Base-by-base conservation (phyloP, 257 asterid genomes). In the Parsonsia alboflavescens region DNA sequence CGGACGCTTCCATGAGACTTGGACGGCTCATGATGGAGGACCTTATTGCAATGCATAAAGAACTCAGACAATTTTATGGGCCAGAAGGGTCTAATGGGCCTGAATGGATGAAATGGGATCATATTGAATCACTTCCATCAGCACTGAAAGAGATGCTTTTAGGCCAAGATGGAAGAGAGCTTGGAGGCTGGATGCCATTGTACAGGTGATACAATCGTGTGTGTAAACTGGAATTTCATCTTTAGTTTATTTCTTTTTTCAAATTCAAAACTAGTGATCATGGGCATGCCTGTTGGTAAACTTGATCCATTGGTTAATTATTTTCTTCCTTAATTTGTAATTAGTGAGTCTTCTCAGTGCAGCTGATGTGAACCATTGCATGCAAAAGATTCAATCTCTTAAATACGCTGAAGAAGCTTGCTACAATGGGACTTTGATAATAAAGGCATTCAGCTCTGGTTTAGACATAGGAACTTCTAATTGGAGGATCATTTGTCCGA, bases 391-490 rank as follows among this genome's bases (percentile, higher is more conserved):
- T 75, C 87, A 84, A 56, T 71, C 90, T 71, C 93, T 94, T 22
- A 94, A 88, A 74, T 92, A 84, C 78, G 95, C 86, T 28, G 97
- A 94, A 86, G 97, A 92, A 92, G 87, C 77, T 77, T 90, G 90
- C 88, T 90, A 87, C 79, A 89, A 89, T 84, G 99, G 99, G 82
- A 79, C 85, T 59, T 79, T 94, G 85, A 79, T 82, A 45, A 63
- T 92, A 77, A 86, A 87, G 81, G 87, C 97, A 26, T 82, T 86
- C 75, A 88, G 96, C 81, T 94, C 99, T 72, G 97, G 97, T 75
- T 85, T 92, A 77, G 97, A 94, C 71, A 87, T 94, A 72, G 99
- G 99, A 77, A 84, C 97, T 28, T 92, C 93, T 80, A 94, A 90
- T 76, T 92, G 99, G 97, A 85, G 83, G 62, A 89, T 94, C 77